Percentiles rank a stretch among this genome's conserved stretches.
Evolutionary conservation across 768 basidiomycete genomes (phyloP).

Genomic region (Candolleomyces aberdarensis): DNA sequence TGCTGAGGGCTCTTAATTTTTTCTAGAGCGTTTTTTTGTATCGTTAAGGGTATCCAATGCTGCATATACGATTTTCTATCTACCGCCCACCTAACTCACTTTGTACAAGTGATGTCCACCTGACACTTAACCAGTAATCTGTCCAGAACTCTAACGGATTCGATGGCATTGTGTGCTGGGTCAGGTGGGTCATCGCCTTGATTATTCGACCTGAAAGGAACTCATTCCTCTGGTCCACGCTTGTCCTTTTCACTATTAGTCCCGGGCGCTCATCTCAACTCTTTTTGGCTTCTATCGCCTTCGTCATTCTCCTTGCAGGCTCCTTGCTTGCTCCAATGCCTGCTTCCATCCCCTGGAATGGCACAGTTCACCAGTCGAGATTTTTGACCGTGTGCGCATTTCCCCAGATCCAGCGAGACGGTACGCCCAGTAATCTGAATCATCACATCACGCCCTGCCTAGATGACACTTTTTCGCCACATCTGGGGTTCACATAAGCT

Average conservation of each 20-base stretch:
- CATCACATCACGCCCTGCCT: background rate
- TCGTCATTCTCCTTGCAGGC: background rate
- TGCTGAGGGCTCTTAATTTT: constrained; percentile 26
- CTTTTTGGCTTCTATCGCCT: too few relatives aligned
- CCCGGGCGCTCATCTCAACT: background rate
- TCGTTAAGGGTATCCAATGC: background rate
- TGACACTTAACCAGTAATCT: too few relatives aligned
- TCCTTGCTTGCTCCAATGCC: background rate
- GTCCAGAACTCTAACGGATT: too few relatives aligned
- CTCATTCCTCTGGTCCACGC: too few relatives aligned
- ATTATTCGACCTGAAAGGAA: too few relatives aligned
- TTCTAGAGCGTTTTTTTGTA: background rate
- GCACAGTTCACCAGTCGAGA: too few relatives aligned
- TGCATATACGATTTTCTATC: background rate
- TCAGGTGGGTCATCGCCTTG: too few relatives aligned
- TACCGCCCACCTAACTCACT: background rate
- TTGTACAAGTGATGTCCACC: too few relatives aligned
- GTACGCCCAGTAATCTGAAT: background rate
- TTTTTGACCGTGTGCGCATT: too few relatives aligned
- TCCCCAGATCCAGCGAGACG: background rate
- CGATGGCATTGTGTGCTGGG: too few relatives aligned
- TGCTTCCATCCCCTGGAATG: background rate
- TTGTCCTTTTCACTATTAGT: too few relatives aligned
- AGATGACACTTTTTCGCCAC: background rate
- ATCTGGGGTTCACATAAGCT: background rate